Base-by-base conservation (phyloP, 1,284 basidiomycete species). In the Sporisorium scitamineum region DNA sequence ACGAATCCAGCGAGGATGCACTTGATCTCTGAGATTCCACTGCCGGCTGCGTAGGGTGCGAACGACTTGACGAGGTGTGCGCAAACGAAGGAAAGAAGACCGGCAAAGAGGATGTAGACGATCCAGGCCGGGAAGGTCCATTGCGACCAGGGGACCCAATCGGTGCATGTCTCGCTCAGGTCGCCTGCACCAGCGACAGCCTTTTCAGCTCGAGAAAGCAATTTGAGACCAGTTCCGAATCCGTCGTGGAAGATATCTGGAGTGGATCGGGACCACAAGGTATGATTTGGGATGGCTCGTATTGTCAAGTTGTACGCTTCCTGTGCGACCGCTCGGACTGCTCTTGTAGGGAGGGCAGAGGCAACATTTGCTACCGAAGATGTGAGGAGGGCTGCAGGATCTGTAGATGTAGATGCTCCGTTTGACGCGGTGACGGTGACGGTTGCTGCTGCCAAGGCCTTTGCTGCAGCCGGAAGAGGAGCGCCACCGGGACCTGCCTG, bases 11-110 rank as follows among this genome's bases (percentile, higher is more conserved):
- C 94, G 22, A 99, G 88, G 79, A 99, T 98, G 86, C 95, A 98
- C 84, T 99, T 99, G 87, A 99, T 98, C 87, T 99, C 97, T 26
- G 95, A 94, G 66, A 99, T 99, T 60, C 97, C 97, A 69, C 95
- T 97, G 5, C 97, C 96, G 9, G 97, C 97, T 10, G 97, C 95
- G 85, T 97, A 97, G 57, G 92, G 95, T 2, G 96, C 95, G 80
- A 97, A 91, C 5, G 90, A 90, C 54, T 90, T 90, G 59, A 99
- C 97, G 2, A 99, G 89, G 83, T 94, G 93, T 0, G 95, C 92
- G 92, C 76, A 79, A 0, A 75, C 47, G 31, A 37, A 41, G 37
- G 77, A 61, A 8, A 80, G 63, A 5, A 78, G 44, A 10, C 61
- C 94, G 3, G 95, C 94, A 80, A 94, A 94, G 42, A 91, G 80